A percentile compares a stretch with the other conserved stretches of the same genome.
Evolutionary conservation across 768 basidiomycete species (phyloP).

Genomic region (Pleurotus citrinopileatus): DNA sequence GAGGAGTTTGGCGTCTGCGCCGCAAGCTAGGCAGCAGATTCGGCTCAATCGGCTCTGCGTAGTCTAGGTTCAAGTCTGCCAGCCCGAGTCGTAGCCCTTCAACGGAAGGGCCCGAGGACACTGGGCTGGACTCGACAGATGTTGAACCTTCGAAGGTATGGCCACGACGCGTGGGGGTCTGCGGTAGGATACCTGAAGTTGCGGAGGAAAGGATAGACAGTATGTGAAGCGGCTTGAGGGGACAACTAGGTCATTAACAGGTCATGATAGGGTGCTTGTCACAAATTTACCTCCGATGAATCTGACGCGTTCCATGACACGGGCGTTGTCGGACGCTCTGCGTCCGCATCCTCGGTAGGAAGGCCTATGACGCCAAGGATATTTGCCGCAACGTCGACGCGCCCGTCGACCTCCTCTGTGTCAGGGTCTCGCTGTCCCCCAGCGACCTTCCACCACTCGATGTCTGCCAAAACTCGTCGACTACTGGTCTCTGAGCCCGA

Average conservation of each 20-base stretch:
- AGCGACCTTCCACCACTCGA: slow-evolving; percentile 84
- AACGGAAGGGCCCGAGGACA: slow-evolving; percentile 33
- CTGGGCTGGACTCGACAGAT: slow-evolving; percentile 61
- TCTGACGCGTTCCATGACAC: slow-evolving; percentile 26
- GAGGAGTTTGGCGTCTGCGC: slow-evolving; percentile 29
- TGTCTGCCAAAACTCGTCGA: slow-evolving; percentile 78
- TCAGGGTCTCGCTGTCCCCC: slow-evolving; percentile 61
- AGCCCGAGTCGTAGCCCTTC: slow-evolving; percentile 36
- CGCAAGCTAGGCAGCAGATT: slow-evolving; percentile 23
- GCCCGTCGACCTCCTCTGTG: slow-evolving; percentile 41
- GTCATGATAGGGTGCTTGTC: neutral
- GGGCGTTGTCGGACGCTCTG: slow-evolving; percentile 36
- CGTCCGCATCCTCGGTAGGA: slow-evolving; percentile 33
- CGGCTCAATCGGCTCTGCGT: slow-evolving; percentile 27
- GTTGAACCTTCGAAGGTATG: slow-evolving; percentile 43
- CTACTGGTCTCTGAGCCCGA: slow-evolving; percentile 62
- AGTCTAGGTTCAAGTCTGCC: slow-evolving; percentile 34
- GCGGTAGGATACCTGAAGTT: slow-evolving; percentile 53
- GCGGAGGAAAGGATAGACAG: slow-evolving; percentile 46
- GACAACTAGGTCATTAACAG: slow-evolving; percentile 14
- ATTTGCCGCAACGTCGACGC: slow-evolving; percentile 32
- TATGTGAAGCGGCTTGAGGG: slow-evolving; percentile 20
- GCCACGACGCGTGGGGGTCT: slow-evolving; percentile 41
- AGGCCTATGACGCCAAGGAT: slow-evolving; percentile 22
- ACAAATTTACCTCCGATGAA: slow-evolving; percentile 36